phyloP scores from a whole-genome alignment of 495 filamentous ascomycete species.

The Aspergillus taichungensis region DNA sequence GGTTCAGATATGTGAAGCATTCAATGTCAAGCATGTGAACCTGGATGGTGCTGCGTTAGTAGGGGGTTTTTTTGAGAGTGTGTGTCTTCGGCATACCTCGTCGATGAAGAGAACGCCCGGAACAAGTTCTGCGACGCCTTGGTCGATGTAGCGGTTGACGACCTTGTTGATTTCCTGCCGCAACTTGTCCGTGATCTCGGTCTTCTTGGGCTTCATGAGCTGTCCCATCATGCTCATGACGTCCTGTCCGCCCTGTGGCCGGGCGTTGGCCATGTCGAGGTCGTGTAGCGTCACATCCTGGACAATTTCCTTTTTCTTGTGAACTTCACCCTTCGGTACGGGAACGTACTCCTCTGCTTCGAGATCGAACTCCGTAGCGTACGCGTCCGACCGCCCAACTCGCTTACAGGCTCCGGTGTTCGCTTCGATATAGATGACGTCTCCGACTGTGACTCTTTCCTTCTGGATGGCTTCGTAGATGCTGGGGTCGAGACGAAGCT shows the following conservation, averaged over 20 bases:
- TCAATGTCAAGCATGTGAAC: slow-evolving; percentile 99
- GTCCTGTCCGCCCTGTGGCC: slow-evolving; percentile 92
- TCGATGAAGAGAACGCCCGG: slow-evolving; percentile 98
- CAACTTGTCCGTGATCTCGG: slow-evolving; percentile 95
- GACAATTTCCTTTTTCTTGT: slow-evolving; percentile 99
- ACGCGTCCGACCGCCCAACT: slow-evolving; percentile 89
- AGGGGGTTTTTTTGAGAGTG: background rate
- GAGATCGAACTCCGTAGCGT: slow-evolving; percentile 95
- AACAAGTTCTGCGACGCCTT: slow-evolving; percentile 94
- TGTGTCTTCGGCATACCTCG: slow-evolving; percentile 53
- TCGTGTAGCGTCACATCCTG: slow-evolving; percentile 97
- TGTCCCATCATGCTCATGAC: slow-evolving; percentile 99
- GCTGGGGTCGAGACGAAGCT: slow-evolving; percentile 87
- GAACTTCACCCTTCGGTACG: slow-evolving; percentile 95
- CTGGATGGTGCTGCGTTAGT: slow-evolving; percentile 28
- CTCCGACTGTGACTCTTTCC: slow-evolving; percentile 88
- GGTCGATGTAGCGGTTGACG: slow-evolving; percentile 94
- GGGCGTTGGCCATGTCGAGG: slow-evolving; percentile 89
- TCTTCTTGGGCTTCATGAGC: slow-evolving; percentile 97
- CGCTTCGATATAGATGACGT: slow-evolving; percentile 98
- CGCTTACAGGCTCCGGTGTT: slow-evolving; percentile 96
- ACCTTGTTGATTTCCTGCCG: slow-evolving; percentile 96
- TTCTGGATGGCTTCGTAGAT: slow-evolving; percentile 99
- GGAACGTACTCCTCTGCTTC: slow-evolving; percentile 98
- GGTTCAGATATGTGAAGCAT: slow-evolving; percentile 97